Conservation (phyloP, 106 monocot species). For the Platanthera guangdongensis region DNA sequence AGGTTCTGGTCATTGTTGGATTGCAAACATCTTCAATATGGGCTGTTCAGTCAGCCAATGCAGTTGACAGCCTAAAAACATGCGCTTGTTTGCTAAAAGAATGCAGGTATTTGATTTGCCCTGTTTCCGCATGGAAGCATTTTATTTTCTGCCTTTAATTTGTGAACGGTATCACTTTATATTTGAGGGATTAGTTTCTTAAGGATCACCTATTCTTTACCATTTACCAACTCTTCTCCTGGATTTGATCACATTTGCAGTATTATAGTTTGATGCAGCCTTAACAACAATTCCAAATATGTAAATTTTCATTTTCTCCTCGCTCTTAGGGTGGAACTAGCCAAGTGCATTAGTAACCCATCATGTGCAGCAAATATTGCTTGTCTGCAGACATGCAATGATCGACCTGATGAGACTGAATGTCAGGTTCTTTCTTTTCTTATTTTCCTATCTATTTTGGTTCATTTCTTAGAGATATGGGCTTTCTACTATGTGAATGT, state of each 20-base stretch:
- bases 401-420: conserved; percentile 96
- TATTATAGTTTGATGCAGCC: not conserved
- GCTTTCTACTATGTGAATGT: not conserved
- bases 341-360: conserved; percentile 84
- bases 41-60: conserved; percentile 56
- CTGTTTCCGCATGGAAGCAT: not conserved
- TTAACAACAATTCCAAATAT: not conserved
- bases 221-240: not conserved
- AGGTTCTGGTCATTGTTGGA: conserved; percentile 35
- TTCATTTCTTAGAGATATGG: not conserved
- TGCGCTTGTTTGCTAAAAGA: conserved; percentile 63
- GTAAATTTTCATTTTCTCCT: not conserved
- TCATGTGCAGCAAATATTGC: conserved; percentile 93
- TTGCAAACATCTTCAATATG: conserved; percentile 35
- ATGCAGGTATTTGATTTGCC: conserved; percentile 58
- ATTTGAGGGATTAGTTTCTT: not conserved
- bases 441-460: not conserved
- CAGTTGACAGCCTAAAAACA: conserved; percentile 62
- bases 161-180: not conserved
- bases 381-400: conserved; percentile 90
- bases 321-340: conserved; percentile 61
- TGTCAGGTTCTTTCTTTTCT: conserved; percentile 60
- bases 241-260: not conserved
- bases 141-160: not conserved
- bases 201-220: not conserved